These are phyloP conservation scores for Cryptosporidium sp. DNA, from an alignment of 169 alveolate species.

Conservation along the genomic window DNA sequence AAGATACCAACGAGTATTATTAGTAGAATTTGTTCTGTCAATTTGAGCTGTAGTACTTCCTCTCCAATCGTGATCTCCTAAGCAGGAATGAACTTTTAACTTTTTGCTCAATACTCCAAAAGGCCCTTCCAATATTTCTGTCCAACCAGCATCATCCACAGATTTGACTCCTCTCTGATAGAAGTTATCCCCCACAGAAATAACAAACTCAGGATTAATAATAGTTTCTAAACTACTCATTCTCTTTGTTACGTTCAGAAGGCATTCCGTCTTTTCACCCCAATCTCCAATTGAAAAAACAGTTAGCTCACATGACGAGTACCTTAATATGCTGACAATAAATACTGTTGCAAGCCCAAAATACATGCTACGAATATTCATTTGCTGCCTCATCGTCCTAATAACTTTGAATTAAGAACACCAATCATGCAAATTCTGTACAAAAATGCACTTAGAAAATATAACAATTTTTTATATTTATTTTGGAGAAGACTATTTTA, in stretches of 20 bases:
- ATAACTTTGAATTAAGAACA: background rate
- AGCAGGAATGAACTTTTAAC: slow-evolving; percentile 62
- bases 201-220: slow-evolving; percentile 43
- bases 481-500: background rate
- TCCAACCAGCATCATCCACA: slow-evolving; percentile 41
- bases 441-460: background rate
- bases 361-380: background rate
- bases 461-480: no score
- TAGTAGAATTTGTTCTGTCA: slow-evolving; percentile 10
- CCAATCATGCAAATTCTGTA: background rate
- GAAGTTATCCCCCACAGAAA: slow-evolving; percentile 65
- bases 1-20: slow-evolving; percentile 50
- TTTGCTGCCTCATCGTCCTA: background rate
- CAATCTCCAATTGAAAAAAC: slow-evolving; percentile 68
- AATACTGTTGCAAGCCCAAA: background rate
- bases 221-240: slow-evolving; percentile 3
- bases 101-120: slow-evolving; percentile 1
- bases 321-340: background rate
- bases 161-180: slow-evolving; percentile 44
- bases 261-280: slow-evolving; percentile 57
- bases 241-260: background rate
- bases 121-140: slow-evolving; percentile 29
- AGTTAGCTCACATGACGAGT: slow-evolving; percentile 33
- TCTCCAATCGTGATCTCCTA: slow-evolving; percentile 73
- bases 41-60: slow-evolving; percentile 47